Evolutionary conservation across 2,329 filamentous ascomycete genomes (phyloP).

Genomic region (Xylaria arbuscula): DNA sequence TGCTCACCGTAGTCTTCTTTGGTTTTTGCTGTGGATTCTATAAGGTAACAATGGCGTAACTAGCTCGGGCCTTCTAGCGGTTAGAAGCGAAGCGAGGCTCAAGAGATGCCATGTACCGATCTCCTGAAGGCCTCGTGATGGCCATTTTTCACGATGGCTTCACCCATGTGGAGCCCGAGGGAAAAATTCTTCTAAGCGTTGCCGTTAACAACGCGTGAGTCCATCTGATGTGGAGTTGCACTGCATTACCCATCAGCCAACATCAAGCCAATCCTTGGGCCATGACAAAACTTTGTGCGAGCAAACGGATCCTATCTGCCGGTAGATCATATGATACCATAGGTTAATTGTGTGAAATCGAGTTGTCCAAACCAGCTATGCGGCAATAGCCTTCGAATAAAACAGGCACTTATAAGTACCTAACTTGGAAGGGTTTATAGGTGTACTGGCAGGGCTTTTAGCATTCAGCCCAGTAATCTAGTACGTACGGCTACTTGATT

Average conservation of each 20-base stretch:
- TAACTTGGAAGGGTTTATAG: background rate
- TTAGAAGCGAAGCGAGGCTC: slow-evolving; percentile 25
- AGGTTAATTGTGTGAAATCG: background rate
- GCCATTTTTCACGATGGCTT: slow-evolving; percentile 45
- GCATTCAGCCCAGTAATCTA: no score
- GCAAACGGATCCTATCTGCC: background rate
- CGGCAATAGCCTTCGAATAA: background rate
- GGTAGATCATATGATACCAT: slow-evolving; percentile 28
- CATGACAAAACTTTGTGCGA: background rate
- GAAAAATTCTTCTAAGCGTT: slow-evolving; percentile 31
- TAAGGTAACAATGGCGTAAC: slow-evolving; percentile 49
- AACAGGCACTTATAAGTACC: background rate
- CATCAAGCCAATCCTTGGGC: slow-evolving; percentile 6
- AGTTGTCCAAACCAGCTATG: background rate
- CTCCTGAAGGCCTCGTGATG: slow-evolving; percentile 34
- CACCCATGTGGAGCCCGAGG: slow-evolving; percentile 25
- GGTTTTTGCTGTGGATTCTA: slow-evolving; percentile 45
- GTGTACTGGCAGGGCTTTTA: no score
- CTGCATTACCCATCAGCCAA: slow-evolving; percentile 3
- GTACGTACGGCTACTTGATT: slow-evolving; percentile 18
- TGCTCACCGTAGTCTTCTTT: slow-evolving; percentile 33
- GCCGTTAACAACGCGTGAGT: slow-evolving; percentile 18
- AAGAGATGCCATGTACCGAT: slow-evolving; percentile 23
- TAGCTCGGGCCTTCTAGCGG: slow-evolving; percentile 29
- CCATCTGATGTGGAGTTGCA: slow-evolving; percentile 23